These are phyloP conservation scores for Macrolepiota albuminosa DNA, from an alignment of 768 basidiomycete genomes.

Conservation along the genomic window DNA sequence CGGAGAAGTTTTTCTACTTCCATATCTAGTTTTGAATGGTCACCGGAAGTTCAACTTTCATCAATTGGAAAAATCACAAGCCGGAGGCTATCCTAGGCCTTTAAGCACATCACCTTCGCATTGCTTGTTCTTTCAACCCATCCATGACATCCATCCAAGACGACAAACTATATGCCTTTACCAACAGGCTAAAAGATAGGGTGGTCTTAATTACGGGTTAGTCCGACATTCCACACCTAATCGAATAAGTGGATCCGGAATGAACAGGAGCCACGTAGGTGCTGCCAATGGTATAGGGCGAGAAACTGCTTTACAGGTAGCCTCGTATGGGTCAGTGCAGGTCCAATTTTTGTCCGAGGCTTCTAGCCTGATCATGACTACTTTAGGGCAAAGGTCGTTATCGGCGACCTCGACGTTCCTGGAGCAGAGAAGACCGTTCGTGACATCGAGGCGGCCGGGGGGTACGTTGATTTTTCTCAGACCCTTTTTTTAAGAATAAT, in stretches of 20 bases:
- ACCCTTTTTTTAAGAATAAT: background rate
- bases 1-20: too few relatives aligned
- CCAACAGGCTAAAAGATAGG: constrained; percentile 36
- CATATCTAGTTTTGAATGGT: background rate
- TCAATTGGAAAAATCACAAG: constrained; percentile 5
- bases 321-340: constrained; percentile 40
- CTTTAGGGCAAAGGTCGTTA: constrained; percentile 46
- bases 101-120: background rate
- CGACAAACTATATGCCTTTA: constrained; percentile 37
- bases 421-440: constrained; percentile 35
- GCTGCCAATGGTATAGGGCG: constrained; percentile 51
- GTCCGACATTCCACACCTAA: background rate
- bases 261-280: constrained; percentile 23
- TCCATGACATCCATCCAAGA: constrained; percentile 43
- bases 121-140: background rate
- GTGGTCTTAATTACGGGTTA: constrained; percentile 52
- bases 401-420: constrained; percentile 44
- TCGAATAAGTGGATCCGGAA: background rate
- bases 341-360: background rate
- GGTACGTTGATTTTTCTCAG: constrained; percentile 26
- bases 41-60: background rate
- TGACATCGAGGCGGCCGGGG: constrained; percentile 36
- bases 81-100: background rate
- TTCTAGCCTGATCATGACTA: background rate
- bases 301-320: constrained; percentile 47